Evolutionary conservation across 1,284 basidiomycete genomes (phyloP).

Genomic region (Puccinia coronata): DNA sequence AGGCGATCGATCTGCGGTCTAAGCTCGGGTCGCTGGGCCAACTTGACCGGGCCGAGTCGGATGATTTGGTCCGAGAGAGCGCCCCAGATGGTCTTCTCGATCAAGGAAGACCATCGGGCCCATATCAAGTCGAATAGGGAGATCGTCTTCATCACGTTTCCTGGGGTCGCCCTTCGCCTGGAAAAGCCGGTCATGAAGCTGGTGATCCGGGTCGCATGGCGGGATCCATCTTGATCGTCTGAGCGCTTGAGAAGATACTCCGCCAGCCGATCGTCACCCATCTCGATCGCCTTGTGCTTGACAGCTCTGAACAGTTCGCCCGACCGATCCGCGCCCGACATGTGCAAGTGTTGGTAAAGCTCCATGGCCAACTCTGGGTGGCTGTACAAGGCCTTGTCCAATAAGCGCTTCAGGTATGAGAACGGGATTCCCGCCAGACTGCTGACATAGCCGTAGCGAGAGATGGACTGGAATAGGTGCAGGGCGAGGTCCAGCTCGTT

Average conservation of each 20-base stretch:
- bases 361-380: constrained; percentile 44
- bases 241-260: constrained; percentile 35
- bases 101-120: constrained; percentile 16
- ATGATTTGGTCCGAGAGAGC: constrained; percentile 20
- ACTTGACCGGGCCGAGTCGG: constrained; percentile 18
- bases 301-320: constrained; percentile 30
- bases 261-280: constrained; percentile 33
- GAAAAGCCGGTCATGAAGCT: constrained; percentile 26
- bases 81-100: constrained; percentile 1
- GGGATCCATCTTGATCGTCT: neutral
- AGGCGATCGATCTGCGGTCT: constrained; percentile 3
- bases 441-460: constrained; percentile 38
- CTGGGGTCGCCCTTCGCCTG: constrained; percentile 2
- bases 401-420: constrained; percentile 19
- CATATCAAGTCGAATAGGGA: constrained; percentile 29
- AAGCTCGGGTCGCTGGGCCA: constrained; percentile 15
- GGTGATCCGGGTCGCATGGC: constrained; percentile 1
- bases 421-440: constrained; percentile 32
- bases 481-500: constrained; percentile 41
- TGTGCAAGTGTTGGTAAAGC: constrained; percentile 44
- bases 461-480: too few relatives aligned
- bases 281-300: constrained; percentile 39
- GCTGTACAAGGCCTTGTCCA: constrained; percentile 20
- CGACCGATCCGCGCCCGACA: constrained; percentile 34
- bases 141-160: constrained; percentile 31